Evolutionary conservation across 768 basidiomycete genomes (phyloP), one percentile per base, ranked within the genome.

Genomic region (Cystobasidium ongulense): DNA sequence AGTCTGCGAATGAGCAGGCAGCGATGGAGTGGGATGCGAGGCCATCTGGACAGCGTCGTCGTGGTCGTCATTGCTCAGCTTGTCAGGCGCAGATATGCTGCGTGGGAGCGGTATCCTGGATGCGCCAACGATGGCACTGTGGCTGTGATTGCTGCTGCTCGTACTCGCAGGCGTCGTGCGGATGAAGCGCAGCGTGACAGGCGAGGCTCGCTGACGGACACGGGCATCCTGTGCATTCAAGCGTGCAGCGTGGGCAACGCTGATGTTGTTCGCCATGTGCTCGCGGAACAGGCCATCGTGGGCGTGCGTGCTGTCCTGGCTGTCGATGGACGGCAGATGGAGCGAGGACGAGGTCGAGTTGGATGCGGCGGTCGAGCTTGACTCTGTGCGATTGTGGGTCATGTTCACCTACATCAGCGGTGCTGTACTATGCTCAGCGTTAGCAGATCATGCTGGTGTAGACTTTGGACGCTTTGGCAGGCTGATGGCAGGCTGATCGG

Each of bases 21-120:
- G 57, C 11, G 57, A 5, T 27, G 57, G 33, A 29, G 57, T 29
- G 11, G 57, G 57, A 31, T 29, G 33, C 13, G 57, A 29, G 33
- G 57, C 57, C 57, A 59, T 29, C 57, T 59, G 57, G 29, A 59
- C 57, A 59, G 57, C 57, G 23, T 27, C 43, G n/a, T n/a, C 46
- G 10, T 8, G 7, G n/a, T 50, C 21, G 46, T 50, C 21, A 21
- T 3, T 8, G 8, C 18, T 50, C 46, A 50, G 46, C 46, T 50
- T 50, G 10, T 21, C 46, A 50, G 46, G 46, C 46, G 46, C 46
- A 50, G 46, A 50, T 8, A 50, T n/a, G 18, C 46, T 50, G 15
- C 46, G 15, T 11, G 46, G 46, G 15, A 50, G 46, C 21, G 46
- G 46, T 50, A 50, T 50, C 46, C 46, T 50, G 8, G 46, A 50